A percentile compares a stretch with the other conserved stretches of the same genome.
Evolutionary conservation across 495 filamentous ascomycete species (phyloP).

Genomic region (Hypoxylon lienhwacheense): DNA sequence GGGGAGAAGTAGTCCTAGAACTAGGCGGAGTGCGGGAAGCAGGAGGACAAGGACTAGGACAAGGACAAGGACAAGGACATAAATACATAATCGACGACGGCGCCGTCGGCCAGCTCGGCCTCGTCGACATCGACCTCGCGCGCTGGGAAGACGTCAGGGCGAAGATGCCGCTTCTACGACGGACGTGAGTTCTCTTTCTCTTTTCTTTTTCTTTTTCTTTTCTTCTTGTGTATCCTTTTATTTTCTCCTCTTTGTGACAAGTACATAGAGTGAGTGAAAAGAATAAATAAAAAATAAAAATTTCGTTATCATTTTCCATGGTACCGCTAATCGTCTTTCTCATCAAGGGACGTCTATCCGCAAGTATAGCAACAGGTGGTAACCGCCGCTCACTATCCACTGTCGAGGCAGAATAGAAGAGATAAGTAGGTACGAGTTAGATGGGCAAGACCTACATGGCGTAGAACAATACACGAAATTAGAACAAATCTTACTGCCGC

Average conservation of each 20-base stretch:
- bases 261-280: neutral
- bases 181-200: conserved; percentile 36
- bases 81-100: conserved; percentile 43
- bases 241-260: neutral
- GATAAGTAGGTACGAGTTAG: neutral
- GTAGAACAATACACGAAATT: neutral
- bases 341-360: conserved; percentile 61
- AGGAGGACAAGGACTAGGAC: conserved; percentile 45
- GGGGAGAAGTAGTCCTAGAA: conserved; percentile 74
- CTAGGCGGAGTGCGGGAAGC: conserved; percentile 56
- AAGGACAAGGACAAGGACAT: conserved; percentile 43
- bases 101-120: conserved; percentile 48
- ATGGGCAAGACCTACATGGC: no score
- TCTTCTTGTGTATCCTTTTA: neutral
- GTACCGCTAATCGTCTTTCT: no score
- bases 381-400: no score
- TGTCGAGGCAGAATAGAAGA: neutral
- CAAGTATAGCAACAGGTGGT: conserved; percentile 46
- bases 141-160: conserved; percentile 52
- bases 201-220: neutral
- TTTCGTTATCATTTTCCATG: no score
- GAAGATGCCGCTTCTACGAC: conserved; percentile 65
- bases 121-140: conserved; percentile 52
- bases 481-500: neutral
- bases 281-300: no score